Conservation (phyloP, 78 protist species). For the Diacronema lutheri region DNA sequence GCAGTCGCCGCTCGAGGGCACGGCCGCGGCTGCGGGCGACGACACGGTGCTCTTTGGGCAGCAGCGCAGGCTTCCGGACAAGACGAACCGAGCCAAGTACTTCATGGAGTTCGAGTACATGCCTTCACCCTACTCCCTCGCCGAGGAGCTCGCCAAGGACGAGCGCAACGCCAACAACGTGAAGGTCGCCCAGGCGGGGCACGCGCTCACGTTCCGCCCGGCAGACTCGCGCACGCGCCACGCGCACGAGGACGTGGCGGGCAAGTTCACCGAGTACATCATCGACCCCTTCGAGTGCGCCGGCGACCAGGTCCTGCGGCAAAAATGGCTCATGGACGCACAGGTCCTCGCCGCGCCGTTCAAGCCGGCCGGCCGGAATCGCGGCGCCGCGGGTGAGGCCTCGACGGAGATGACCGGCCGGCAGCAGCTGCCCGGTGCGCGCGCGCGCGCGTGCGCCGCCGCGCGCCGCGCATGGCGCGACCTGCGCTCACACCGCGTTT, state of each 20-base stretch:
- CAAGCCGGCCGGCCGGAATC: neutral
- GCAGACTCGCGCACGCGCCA: neutral
- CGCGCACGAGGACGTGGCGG: neutral
- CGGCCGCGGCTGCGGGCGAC: neutral
- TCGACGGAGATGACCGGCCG: neutral
- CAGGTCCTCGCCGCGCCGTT: constrained; percentile 1
- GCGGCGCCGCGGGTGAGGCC: neutral
- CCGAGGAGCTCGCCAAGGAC: neutral
- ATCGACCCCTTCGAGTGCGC: neutral
- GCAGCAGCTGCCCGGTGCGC: neutral
- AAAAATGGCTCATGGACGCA: constrained; percentile 1
- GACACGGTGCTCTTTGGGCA: no score
- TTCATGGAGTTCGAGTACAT: constrained; percentile 5
- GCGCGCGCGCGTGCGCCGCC: no score
- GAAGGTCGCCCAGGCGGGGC: neutral
- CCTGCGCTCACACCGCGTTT: no score
- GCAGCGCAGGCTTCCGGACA: no score
- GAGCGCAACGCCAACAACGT: neutral
- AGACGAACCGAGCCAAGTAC: no score
- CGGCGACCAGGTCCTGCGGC: constrained; percentile 6
- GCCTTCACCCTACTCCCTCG: neutral
- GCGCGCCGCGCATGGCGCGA: no score
- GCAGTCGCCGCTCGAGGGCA: neutral
- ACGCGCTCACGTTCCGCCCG: neutral
- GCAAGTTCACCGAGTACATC: neutral